A percentile compares a stretch with the other conserved stretches of the same genome.
Evolutionary conservation across 108 stramenopile genomes (phyloP).

Genomic region (Nitzschia inconspicua): DNA sequence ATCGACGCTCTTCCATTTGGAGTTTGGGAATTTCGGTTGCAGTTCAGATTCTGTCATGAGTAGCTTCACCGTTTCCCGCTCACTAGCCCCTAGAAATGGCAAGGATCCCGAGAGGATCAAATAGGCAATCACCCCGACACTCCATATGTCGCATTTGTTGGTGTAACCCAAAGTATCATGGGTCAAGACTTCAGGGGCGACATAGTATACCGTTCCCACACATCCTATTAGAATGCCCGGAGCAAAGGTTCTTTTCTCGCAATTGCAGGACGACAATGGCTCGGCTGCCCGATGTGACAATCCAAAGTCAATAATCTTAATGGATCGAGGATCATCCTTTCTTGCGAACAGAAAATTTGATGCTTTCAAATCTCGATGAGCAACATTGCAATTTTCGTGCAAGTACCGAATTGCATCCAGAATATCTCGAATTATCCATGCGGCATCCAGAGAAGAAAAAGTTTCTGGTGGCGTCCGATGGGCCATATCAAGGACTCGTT

Average conservation of each 20-base stretch:
- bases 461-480: conserved; percentile 23
- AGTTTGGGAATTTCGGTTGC: conserved; percentile 23
- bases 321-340: conserved; percentile 49
- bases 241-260: conserved; percentile 13
- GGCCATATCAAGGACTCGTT: conserved; percentile 57
- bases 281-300: conserved; percentile 31
- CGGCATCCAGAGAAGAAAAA: conserved; percentile 53
- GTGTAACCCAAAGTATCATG: conserved; percentile 70
- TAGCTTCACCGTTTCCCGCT: conserved; percentile 19
- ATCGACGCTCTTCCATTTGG: conserved; percentile 32
- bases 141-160: conserved; percentile 69
- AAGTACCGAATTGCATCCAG: conserved; percentile 63
- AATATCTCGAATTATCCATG: conserved; percentile 47
- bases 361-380: conserved; percentile 94
- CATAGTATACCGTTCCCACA: conserved; percentile 29
- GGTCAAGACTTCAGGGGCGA: conserved; percentile 52
- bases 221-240: not conserved
- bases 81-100: conserved; percentile 53
- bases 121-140: conserved; percentile 70
- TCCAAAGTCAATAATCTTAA: conserved; percentile 93
- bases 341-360: conserved; percentile 77
- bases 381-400: conserved; percentile 65
- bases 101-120: conserved; percentile 61
- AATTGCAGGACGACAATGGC: not conserved
- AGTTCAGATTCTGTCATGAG: conserved; percentile 2